Percentiles rank a stretch among this genome's conserved stretches.
Evolutionary conservation across 768 basidiomycete genomes (phyloP).

Genomic region (Lentinula guzmanii): DNA sequence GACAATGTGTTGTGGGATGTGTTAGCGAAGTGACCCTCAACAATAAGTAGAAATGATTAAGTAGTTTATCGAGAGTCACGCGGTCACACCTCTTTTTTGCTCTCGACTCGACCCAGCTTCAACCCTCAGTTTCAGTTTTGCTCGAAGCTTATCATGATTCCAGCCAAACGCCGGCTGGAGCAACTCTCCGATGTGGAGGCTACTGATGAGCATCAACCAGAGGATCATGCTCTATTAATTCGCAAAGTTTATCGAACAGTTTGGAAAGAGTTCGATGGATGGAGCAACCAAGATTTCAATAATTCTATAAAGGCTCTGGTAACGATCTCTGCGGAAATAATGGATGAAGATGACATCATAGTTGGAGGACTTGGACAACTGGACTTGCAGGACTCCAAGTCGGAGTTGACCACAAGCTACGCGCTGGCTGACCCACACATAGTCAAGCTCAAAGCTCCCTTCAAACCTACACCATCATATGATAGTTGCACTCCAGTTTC

Average conservation of each 20-base stretch:
- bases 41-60: too few relatives aligned
- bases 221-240: not conserved
- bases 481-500: conserved; percentile 38
- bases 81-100: too few relatives aligned
- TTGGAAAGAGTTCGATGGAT: not conserved
- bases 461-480: not conserved
- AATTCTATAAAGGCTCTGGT: not conserved
- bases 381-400: not conserved
- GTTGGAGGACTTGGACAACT: not conserved
- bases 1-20: too few relatives aligned
- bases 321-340: not conserved
- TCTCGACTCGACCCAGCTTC: too few relatives aligned
- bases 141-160: conserved; percentile 35
- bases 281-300: conserved; percentile 1
- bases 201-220: not conserved
- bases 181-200: conserved; percentile 2
- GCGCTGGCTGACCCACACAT: not conserved
- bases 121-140: too few relatives aligned
- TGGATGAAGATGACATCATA: not conserved
- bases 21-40: too few relatives aligned
- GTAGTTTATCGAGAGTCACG: too few relatives aligned
- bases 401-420: not conserved
- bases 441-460: not conserved
- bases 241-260: not conserved
- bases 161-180: conserved; percentile 36